phyloP scores from a whole-genome alignment of 768 basidiomycete genomes.

The Tremella mesenterica region DNA sequence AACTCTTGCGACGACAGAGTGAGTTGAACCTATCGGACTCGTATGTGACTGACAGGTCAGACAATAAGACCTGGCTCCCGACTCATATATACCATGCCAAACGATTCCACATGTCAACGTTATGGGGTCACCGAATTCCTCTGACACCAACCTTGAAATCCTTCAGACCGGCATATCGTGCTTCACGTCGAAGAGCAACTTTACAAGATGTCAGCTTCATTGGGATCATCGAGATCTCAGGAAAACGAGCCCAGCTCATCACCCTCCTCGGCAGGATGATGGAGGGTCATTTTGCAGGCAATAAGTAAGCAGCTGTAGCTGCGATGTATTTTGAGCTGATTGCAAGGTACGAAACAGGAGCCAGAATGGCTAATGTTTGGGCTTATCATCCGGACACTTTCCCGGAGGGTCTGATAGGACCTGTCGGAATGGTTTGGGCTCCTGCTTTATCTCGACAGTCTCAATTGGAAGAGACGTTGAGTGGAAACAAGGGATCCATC shows the following conservation, averaged over 20 bases:
- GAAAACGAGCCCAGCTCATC: slow-evolving; percentile 54
- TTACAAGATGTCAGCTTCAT: slow-evolving; percentile 85
- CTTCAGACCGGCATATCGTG: slow-evolving; percentile 82
- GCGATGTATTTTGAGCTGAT: neutral
- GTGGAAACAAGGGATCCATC: no score
- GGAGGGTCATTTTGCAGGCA: slow-evolving; percentile 34
- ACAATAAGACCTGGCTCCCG: slow-evolving; percentile 83
- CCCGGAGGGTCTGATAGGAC: slow-evolving; percentile 64
- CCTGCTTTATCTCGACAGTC: no score
- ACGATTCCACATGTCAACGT: slow-evolving; percentile 84
- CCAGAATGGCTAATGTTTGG: slow-evolving; percentile 58
- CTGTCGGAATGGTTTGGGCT: slow-evolving; percentile 66
- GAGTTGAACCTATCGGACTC: slow-evolving; percentile 6
- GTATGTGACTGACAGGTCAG: slow-evolving; percentile 46
- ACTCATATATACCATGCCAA: slow-evolving; percentile 98
- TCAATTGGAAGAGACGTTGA: no score
- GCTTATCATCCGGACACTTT: slow-evolving; percentile 58
- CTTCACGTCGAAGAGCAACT: slow-evolving; percentile 73
- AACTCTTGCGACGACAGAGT: slow-evolving; percentile 69
- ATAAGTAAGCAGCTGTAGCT: slow-evolving; percentile 20
- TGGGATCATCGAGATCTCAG: slow-evolving; percentile 64
- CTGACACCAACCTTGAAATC: slow-evolving; percentile 82
- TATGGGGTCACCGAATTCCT: slow-evolving; percentile 90
- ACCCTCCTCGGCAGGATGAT: slow-evolving; percentile 53
- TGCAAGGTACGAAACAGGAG: slow-evolving; percentile 58